Evolutionary conservation across 78 protist genomes (phyloP).

Genomic region (Creolimax fragrantissima): DNA sequence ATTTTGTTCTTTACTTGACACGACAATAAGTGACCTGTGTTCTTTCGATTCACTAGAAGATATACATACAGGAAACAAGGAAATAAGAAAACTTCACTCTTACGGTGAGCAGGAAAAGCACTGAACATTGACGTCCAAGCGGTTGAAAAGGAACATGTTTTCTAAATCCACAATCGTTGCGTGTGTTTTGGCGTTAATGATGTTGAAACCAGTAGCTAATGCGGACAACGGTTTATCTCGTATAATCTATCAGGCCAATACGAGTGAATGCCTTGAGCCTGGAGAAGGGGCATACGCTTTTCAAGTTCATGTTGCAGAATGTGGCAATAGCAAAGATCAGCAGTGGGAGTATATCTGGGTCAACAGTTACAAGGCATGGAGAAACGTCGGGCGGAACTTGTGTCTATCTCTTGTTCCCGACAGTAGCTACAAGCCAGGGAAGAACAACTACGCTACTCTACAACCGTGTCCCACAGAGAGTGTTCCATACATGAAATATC

Average conservation of each 20-base stretch:
- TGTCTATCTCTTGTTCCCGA: not conserved
- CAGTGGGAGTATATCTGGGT: not conserved
- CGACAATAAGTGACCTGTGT: not conserved
- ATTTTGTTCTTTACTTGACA: not conserved
- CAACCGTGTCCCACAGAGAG: not conserved
- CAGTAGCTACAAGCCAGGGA: not conserved
- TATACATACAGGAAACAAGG: not conserved
- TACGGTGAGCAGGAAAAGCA: not conserved
- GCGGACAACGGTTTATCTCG: not conserved
- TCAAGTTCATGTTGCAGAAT: not conserved
- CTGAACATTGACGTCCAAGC: not conserved
- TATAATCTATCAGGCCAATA: not conserved
- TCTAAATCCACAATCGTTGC: not conserved
- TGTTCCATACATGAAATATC: not conserved
- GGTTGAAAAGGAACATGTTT: not conserved
- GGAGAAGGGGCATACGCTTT: not conserved
- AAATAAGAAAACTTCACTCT: not conserved
- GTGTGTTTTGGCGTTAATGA: not conserved
- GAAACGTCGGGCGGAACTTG: not conserved
- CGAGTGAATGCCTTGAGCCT: not conserved
- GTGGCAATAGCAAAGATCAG: not conserved
- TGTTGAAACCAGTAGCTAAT: not conserved
- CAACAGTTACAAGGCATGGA: not conserved
- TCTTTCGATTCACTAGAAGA: not conserved
- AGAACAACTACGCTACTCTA: not conserved